Percentiles rank a stretch among this genome's conserved stretches.
Conservation (phyloP, 208 protist species). For the Leishmania lainsoni region DNA sequence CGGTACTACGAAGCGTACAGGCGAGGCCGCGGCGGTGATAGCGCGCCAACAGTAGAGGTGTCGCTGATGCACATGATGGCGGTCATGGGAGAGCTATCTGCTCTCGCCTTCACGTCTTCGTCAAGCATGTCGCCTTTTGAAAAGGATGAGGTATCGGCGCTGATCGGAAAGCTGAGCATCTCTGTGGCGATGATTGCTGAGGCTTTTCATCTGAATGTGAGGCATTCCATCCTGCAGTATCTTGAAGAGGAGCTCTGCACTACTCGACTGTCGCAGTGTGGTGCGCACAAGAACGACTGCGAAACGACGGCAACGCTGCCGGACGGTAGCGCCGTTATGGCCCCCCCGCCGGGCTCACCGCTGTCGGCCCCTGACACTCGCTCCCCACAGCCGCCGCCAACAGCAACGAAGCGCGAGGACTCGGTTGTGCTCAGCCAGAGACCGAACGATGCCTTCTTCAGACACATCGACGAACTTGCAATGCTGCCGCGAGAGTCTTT, state of each 20-base stretch:
- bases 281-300: not conserved
- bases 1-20: slow-evolving; percentile 50
- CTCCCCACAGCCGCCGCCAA: not conserved
- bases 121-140: slow-evolving; percentile 72
- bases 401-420: not conserved
- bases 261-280: not conserved
- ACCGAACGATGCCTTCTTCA: slow-evolving; percentile 62
- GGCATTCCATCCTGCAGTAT: slow-evolving; percentile 45
- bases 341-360: no score
- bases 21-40: slow-evolving; percentile 33
- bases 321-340: no score
- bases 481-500: slow-evolving; percentile 37
- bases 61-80: slow-evolving; percentile 81
- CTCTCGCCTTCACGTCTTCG: slow-evolving; percentile 50
- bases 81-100: slow-evolving; percentile 68
- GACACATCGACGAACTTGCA: slow-evolving; percentile 58
- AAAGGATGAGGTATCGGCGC: slow-evolving; percentile 49
- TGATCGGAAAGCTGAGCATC: slow-evolving; percentile 67
- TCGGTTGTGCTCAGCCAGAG: slow-evolving; percentile 32
- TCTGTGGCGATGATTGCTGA: slow-evolving; percentile 63
- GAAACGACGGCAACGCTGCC: not conserved
- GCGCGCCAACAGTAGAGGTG: slow-evolving; percentile 41
- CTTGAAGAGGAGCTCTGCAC: slow-evolving; percentile 43
- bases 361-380: not conserved
- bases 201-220: slow-evolving; percentile 59